phyloP scores from a whole-genome alignment of 441 rosid species.

The Pelargonium citronellum region DNA sequence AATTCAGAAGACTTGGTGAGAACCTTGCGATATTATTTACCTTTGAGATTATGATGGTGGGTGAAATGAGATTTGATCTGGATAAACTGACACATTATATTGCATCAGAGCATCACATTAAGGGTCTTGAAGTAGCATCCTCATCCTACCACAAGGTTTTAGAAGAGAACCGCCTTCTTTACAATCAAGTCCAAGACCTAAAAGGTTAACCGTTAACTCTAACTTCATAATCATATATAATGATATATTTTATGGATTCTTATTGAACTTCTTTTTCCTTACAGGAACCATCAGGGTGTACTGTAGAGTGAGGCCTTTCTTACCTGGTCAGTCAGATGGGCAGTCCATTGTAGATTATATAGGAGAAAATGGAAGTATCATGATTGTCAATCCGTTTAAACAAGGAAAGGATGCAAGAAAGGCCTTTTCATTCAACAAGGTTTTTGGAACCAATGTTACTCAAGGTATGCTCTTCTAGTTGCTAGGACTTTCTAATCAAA shows the following conservation, averaged over 20 bases:
- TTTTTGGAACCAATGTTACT: constrained; percentile 59
- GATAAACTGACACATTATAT: constrained; percentile 14
- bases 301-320: constrained; percentile 80
- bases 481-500: not conserved
- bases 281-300: constrained; percentile 83
- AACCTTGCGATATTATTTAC: constrained; percentile 16
- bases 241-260: not conserved
- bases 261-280: not conserved
- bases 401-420: constrained; percentile 66
- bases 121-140: constrained; percentile 58
- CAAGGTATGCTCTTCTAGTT: constrained; percentile 29
- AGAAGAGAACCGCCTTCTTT: constrained; percentile 54
- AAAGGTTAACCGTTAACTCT: constrained; percentile 50
- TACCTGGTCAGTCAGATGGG: constrained; percentile 52
- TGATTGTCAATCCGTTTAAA: constrained; percentile 70
- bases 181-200: constrained; percentile 68
- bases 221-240: not conserved
- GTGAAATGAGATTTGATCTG: constrained; percentile 2
- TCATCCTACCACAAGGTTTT: constrained; percentile 52
- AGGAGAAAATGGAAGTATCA: constrained; percentile 78
- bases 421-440: constrained; percentile 66
- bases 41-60: not conserved
- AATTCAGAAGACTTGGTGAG: constrained; percentile 58
- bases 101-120: constrained; percentile 53
- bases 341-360: constrained; percentile 51